Conservation (phyloP, 192 early-diverging fungal genomes). For the Dimargaris verticillata region DNA sequence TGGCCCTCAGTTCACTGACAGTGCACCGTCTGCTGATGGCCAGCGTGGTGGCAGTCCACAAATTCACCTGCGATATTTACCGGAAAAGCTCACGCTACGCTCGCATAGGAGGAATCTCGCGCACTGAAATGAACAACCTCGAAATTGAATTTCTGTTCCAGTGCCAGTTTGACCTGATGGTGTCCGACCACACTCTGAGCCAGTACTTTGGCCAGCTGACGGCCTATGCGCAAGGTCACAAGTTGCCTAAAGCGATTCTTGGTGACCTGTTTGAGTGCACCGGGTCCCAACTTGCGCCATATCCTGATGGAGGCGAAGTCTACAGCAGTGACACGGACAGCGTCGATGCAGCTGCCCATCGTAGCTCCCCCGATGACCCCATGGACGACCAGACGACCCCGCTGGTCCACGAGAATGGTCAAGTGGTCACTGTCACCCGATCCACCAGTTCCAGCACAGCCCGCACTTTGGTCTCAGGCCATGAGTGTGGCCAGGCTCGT, state of each 20-base stretch:
- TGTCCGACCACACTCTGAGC: conserved; percentile 41
- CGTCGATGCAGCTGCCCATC: too few relatives aligned
- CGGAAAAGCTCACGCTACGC: conserved; percentile 59
- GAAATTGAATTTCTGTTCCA: conserved; percentile 61
- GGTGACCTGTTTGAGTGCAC: too few relatives aligned
- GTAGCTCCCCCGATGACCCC: too few relatives aligned
- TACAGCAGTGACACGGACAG: too few relatives aligned
- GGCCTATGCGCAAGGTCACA: background rate
- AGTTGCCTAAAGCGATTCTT: background rate
- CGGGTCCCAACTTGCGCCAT: too few relatives aligned
- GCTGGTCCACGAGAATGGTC: too few relatives aligned
- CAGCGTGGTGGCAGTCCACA: conserved; percentile 51
- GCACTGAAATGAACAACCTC: conserved; percentile 52
- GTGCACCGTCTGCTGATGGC: conserved; percentile 55
- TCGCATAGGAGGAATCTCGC: conserved; percentile 55
- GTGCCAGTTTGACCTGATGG: conserved; percentile 49
- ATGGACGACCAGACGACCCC: too few relatives aligned
- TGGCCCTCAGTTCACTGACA: conserved; percentile 46
- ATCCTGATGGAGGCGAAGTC: too few relatives aligned
- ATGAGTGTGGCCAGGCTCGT: too few relatives aligned
- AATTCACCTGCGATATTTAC: conserved; percentile 60
- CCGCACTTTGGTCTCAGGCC: too few relatives aligned
- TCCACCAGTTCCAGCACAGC: too few relatives aligned
- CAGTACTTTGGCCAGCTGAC: conserved; percentile 42
- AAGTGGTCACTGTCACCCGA: too few relatives aligned